Base-by-base conservation (phyloP, 2,329 filamentous ascomycete genomes). In the Venturia effusa region DNA sequence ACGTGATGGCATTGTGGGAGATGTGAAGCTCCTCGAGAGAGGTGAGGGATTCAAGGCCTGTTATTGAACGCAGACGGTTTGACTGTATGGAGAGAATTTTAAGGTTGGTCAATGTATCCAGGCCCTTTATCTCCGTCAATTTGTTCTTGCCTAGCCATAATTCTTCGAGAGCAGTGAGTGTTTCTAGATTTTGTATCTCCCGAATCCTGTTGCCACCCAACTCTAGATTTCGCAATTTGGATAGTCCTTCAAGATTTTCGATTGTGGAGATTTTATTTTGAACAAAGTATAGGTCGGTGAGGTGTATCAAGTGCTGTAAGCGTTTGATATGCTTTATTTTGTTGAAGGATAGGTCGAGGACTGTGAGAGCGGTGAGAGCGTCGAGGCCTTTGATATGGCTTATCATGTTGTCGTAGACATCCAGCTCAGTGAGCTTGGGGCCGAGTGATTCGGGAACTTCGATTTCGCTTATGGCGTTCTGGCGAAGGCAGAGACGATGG, bases 321-420 rank as follows among this genome's bases (percentile, higher is more conserved):
- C 93, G 86, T 76, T 96, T 96, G 79, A 99, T 96, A 76, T 97
- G 92, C 75, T 96, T 97, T 79, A 99, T 93, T 80, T 97, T 97
- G 81, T 99, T 99, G 84, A 97, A 99, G 75, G 90, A 95, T 61
- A 99, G 81, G 74, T 99, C 94, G 63, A 99, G 84, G 64, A 80
- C 88, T 6, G 84, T 90, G 63, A 99, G 83, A 66, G 89, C 82
- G 15, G 82, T 84, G 64, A 97, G 84, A 57, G 85, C 80, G 63
- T 97, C 92, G 57, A 99, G 82, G 37, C 90, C 90, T 68, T 87
- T 87, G 75, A 97, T 85, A 75, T 96, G 92, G 13, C 86, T 84
- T 70, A 99, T 92, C 22, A 96, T 82, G 75, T 99, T 99, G 77
- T 99, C 94, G 79, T 99, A 99, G 66, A 99, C 83, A 71, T 99